These are phyloP conservation scores for Calcarisporium arbuscula DNA, from an alignment of 2,329 filamentous ascomycete genomes.

Conservation along the genomic window DNA sequence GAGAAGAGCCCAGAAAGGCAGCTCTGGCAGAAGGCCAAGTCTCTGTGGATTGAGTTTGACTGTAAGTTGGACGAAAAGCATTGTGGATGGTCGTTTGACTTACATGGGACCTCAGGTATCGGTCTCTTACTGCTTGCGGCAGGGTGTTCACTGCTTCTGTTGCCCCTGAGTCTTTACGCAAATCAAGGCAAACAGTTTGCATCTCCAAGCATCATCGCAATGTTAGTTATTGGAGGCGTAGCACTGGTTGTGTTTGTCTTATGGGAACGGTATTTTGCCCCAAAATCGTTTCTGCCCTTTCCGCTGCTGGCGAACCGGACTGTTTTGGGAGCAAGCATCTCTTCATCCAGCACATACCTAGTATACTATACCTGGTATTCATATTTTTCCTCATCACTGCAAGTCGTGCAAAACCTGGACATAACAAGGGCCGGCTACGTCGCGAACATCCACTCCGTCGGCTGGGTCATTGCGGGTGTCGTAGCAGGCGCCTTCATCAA, in stretches of 20 bases:
- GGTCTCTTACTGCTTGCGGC: too few species aligned
- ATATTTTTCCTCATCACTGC: slow-evolving; percentile 51
- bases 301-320: slow-evolving; percentile 44
- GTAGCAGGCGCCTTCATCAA: slow-evolving; percentile 41
- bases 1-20: too few species aligned
- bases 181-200: too few species aligned
- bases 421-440: slow-evolving; percentile 41
- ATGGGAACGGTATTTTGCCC: slow-evolving; percentile 52
- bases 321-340: slow-evolving; percentile 44
- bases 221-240: slow-evolving; percentile 55
- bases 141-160: too few species aligned
- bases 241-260: slow-evolving; percentile 48
- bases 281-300: slow-evolving; percentile 49
- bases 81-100: too few species aligned
- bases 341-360: too few species aligned
- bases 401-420: slow-evolving; percentile 40
- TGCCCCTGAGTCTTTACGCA: too few species aligned
- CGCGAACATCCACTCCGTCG: slow-evolving; percentile 40
- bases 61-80: too few species aligned
- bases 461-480: slow-evolving; percentile 46
- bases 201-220: slow-evolving; percentile 54
- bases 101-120: too few species aligned
- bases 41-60: too few species aligned
- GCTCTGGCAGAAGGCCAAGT: too few species aligned
- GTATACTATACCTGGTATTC: slow-evolving; percentile 48